Evolutionary conservation across 352 stramenopile genomes (phyloP).

Genomic region (Phytophthora brassicae): DNA sequence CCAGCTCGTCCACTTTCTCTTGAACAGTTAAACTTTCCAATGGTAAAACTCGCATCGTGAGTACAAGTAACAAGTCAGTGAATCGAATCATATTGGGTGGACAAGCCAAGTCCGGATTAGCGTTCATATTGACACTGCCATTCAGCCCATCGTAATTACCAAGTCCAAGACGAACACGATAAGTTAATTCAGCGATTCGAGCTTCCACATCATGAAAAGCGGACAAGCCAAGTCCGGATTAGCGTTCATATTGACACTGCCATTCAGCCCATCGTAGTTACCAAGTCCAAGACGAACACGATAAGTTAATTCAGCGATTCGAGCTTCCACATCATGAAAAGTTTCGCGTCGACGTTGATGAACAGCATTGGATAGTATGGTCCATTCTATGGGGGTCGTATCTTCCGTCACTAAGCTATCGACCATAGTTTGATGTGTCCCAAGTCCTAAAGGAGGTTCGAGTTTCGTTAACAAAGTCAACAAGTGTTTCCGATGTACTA

Average conservation of each 20-base stretch:
- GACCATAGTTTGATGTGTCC: conserved; percentile 39
- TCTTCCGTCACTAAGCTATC: conserved; percentile 39
- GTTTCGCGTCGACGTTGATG: conserved; percentile 51
- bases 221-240: conserved; percentile 35
- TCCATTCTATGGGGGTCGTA: conserved; percentile 30
- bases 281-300: conserved; percentile 65
- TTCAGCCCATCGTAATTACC: conserved; percentile 49
- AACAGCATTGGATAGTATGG: conserved; percentile 29
- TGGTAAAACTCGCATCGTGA: conserved; percentile 67
- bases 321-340: conserved; percentile 75
- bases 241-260: conserved; percentile 15
- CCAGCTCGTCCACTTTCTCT: conserved; percentile 84
- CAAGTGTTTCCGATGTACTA: conserved; percentile 73
- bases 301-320: conserved; percentile 64
- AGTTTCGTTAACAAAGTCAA: conserved; percentile 57
- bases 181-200: conserved; percentile 61
- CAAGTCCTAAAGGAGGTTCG: conserved; percentile 56
- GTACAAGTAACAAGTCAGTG: conserved; percentile 68
- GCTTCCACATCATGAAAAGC: conserved; percentile 76
- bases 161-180: conserved; percentile 61
- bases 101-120: conserved; percentile 25
- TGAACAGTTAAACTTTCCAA: conserved; percentile 73
- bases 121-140: conserved; percentile 17
- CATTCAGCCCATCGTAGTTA: conserved; percentile 40
- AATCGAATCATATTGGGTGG: conserved; percentile 76